These are phyloP conservation scores for Ambrosia trifida DNA, from an alignment of 129 eudicot species.

Conservation along the genomic window DNA sequence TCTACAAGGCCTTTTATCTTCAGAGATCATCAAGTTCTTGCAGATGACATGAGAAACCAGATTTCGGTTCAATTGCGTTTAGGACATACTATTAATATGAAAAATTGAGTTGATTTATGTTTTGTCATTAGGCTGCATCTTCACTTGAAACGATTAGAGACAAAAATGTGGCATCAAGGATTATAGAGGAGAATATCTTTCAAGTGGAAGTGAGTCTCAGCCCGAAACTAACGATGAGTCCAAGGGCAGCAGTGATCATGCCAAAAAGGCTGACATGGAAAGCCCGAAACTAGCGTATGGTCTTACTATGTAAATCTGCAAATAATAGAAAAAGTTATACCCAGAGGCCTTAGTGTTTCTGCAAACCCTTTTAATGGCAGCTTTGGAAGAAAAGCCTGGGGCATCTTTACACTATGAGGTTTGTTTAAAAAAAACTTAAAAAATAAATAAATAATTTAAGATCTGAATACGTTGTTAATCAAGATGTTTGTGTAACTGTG, in stretches of 20 bases:
- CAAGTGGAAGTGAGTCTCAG: constrained; percentile 68
- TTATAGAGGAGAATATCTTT: constrained; percentile 64
- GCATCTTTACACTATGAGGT: constrained; percentile 56
- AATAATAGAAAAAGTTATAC: constrained; percentile 83
- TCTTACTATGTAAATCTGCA: constrained; percentile 54
- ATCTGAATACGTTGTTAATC: not conserved
- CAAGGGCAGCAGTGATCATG: no score
- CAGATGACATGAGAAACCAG: constrained; percentile 59
- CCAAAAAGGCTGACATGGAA: no score
- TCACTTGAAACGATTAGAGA: constrained; percentile 69
- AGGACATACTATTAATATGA: not conserved
- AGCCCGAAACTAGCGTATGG: no score
- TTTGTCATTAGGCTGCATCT: constrained; percentile 58
- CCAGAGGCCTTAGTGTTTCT: constrained; percentile 84
- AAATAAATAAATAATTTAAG: not conserved
- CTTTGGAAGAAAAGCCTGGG: constrained; percentile 44
- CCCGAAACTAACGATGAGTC: no score
- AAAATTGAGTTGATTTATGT: not conserved
- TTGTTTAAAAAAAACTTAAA: not conserved
- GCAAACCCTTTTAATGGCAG: constrained; percentile 62
- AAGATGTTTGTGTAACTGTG: constrained; percentile 6
- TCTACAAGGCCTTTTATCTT: constrained; percentile 72
- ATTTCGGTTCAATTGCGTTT: not conserved
- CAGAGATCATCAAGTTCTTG: constrained; percentile 53
- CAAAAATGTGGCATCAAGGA: constrained; percentile 64